These are phyloP conservation scores for Hymenochaete sp. DNA, from an alignment of 1,284 basidiomycete species.

Conservation along the genomic window DNA sequence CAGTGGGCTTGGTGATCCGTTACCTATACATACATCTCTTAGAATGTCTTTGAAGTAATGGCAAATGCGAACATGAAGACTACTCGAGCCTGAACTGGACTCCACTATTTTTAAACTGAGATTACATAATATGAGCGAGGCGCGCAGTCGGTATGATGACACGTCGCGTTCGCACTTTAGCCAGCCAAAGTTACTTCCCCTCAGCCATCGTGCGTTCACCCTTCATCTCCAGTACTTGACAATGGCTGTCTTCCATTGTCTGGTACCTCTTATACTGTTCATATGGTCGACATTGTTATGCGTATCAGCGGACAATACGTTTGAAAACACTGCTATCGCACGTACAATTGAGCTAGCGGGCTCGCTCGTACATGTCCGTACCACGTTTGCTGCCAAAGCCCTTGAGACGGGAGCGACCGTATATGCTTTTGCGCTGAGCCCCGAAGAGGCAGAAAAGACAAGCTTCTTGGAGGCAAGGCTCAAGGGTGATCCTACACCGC, in stretches of 20 bases:
- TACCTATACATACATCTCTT: neutral
- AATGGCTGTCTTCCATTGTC: conserved; percentile 29
- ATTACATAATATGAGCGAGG: neutral
- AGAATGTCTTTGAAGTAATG: too few relatives aligned
- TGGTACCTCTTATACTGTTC: conserved; percentile 23
- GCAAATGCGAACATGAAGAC: too few relatives aligned
- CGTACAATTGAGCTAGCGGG: conserved; percentile 85
- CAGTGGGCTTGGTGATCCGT: conserved; percentile 74
- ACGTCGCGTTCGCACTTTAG: too few relatives aligned
- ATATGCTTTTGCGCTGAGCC: conserved; percentile 65
- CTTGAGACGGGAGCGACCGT: conserved; percentile 50
- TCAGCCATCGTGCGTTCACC: conserved; percentile 20
- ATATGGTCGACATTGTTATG: conserved; percentile 22
- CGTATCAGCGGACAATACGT: conserved; percentile 41
- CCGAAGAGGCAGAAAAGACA: conserved; percentile 54
- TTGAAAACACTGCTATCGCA: conserved; percentile 81
- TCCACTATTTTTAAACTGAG: neutral
- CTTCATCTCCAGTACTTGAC: conserved; percentile 11
- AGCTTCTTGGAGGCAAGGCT: conserved; percentile 75
- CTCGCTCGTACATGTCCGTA: conserved; percentile 75
- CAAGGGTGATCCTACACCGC: conserved; percentile 56
- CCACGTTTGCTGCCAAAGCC: conserved; percentile 78
- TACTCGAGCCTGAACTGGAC: neutral
- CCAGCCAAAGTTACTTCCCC: too few relatives aligned
- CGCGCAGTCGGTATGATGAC: conserved; percentile 8